phyloP scores from a whole-genome alignment of 23 red algal genomes.

The Gracilaria gracilis region DNA sequence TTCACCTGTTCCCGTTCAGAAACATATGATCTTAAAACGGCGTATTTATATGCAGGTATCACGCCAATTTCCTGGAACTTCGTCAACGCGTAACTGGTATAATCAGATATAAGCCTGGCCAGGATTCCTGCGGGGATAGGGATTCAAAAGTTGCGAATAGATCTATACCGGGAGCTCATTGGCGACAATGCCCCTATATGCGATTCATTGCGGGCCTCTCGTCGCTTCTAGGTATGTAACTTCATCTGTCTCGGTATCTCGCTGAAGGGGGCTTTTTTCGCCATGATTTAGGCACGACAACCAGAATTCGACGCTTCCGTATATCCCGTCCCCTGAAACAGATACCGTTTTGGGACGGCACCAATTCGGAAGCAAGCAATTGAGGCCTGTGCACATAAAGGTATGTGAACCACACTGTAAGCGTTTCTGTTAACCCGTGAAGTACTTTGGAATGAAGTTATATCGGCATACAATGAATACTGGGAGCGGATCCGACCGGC shows the following conservation, averaged over 20 bases:
- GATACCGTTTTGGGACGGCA: too few species aligned
- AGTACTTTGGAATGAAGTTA: too few species aligned
- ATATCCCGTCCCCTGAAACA: too few species aligned
- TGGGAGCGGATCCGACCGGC: background rate
- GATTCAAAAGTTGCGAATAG: background rate
- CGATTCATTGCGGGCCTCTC: too few species aligned
- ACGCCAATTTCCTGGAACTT: background rate
- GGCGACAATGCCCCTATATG: background rate
- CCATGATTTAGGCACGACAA: background rate
- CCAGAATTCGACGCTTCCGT: conserved; percentile 10
- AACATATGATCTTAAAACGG: background rate
- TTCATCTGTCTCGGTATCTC: background rate
- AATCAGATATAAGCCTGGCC: background rate
- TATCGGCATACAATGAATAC: too few species aligned
- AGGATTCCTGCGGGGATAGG: background rate
- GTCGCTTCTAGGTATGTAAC: background rate
- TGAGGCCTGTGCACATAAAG: background rate
- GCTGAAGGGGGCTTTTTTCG: background rate
- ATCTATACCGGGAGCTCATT: background rate
- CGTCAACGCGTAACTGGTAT: background rate
- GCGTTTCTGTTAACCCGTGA: background rate
- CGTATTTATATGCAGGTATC: background rate
- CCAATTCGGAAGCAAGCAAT: background rate
- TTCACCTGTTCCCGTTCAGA: background rate
- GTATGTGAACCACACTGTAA: background rate